Base-by-base conservation (phyloP, 768 basidiomycete species). In the Albatrellus ellisii region DNA sequence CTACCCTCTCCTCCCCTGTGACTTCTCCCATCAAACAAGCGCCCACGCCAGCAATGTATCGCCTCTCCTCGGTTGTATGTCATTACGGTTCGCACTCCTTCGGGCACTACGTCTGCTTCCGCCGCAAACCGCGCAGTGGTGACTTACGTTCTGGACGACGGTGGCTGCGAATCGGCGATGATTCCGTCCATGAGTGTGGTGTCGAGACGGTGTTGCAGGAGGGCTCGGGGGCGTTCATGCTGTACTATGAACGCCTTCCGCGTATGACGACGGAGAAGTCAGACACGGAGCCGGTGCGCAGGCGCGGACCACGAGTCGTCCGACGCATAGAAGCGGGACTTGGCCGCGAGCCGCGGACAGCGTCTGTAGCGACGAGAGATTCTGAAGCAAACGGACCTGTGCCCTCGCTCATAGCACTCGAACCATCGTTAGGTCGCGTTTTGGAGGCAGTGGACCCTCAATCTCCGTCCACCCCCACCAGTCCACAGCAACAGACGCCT, bases 61-160 rank as follows among this genome's bases (percentile, higher is more conserved):
- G 90, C 35, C 72, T 98, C 26, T 61, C 77, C 2, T 79, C 87
- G 8, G 77, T 86, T 24, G 90, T 98, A 12, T 89, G 89, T 52
- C 94, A 98, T 59, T 94, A 79, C 55, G 94, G 94, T 11, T 76
- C 79, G 41, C 91, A 95, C 55, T 81, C 81, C 4, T 92, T 85
- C 55, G 94, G 94, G 4, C 94, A 99, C 56, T 99, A 94, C 56
- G 75, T 98, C 49, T 89, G 85, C 51, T 94, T 79, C 56, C 72
- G 95, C 12, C 70, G 92, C 36, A 86, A 82, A 59, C 91, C 91
- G 0, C 72, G 81, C 57, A 75, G 77, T 45, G 75, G 67, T 20
- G 67, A 71, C 17, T 20, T 20, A 20, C 11, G 34, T 55, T 62
- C 71, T 2, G 79, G 79, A 6, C 64, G 62, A 21, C 83, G 88